Evolutionary conservation across 73 alveolate genomes (phyloP).

Genomic region (Blepharisma japonicum): DNA sequence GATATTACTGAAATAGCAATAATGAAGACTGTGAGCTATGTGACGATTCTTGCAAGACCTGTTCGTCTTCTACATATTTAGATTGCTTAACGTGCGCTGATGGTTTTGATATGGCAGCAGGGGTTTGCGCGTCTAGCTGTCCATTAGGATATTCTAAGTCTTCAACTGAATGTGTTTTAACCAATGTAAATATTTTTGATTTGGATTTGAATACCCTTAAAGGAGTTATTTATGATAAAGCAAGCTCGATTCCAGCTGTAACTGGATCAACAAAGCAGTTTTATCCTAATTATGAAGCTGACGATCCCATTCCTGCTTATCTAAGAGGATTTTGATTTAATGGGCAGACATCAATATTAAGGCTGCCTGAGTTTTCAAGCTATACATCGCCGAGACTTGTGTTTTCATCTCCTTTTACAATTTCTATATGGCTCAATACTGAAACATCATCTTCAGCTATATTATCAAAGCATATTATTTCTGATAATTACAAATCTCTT

Average conservation of each 20-base stretch:
- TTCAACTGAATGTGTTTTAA: not conserved
- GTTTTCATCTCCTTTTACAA: not conserved
- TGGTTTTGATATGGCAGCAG: not conserved
- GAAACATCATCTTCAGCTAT: too few relatives aligned
- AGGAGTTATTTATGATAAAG: constrained; percentile 11
- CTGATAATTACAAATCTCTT: too few relatives aligned
- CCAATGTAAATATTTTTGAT: not conserved
- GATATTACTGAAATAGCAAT: not conserved
- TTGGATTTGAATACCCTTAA: not conserved
- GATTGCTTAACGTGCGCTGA: not conserved
- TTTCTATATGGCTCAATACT: not conserved
- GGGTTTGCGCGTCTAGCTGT: not conserved
- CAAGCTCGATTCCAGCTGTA: not conserved
- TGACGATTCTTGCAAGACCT: not conserved
- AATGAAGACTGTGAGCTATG: not conserved
- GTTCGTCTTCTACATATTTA: not conserved
- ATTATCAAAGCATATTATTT: too few relatives aligned
- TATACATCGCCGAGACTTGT: not conserved
- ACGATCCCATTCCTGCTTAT: not conserved
- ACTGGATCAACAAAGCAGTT: not conserved
- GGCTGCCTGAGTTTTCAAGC: not conserved
- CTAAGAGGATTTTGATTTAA: not conserved
- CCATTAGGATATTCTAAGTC: not conserved
- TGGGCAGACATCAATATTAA: not conserved
- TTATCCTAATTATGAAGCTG: not conserved